A percentile compares a stretch with the other conserved stretches of the same genome.
Evolutionary conservation across 2,329 filamentous ascomycete species (phyloP).

Genomic region (Daldinia eschscholtzii): DNA sequence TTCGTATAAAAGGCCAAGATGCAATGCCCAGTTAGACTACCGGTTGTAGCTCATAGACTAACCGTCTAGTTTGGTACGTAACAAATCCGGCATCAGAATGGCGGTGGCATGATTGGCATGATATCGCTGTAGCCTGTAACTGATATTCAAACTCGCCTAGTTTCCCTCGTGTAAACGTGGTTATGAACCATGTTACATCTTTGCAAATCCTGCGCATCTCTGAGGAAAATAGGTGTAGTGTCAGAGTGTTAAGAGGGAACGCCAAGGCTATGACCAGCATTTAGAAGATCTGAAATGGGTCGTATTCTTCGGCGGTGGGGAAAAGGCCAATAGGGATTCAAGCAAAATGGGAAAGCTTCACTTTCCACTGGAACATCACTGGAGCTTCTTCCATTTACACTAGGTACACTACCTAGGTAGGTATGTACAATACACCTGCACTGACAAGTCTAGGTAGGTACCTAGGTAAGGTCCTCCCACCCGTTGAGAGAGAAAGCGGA

Average conservation of each 20-base stretch:
- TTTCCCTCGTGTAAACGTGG: too few relatives aligned
- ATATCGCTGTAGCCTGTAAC: too few relatives aligned
- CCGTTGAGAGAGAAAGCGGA: slow-evolving; percentile 34
- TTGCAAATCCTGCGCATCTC: slow-evolving; percentile 2
- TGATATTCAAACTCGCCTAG: background rate
- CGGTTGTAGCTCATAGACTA: background rate
- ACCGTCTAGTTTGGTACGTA: slow-evolving; percentile 7
- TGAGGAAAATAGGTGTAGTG: background rate
- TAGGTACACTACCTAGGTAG: too few relatives aligned
- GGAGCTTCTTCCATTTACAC: background rate
- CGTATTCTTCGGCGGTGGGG: slow-evolving; percentile 14
- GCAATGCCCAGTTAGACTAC: slow-evolving; percentile 2
- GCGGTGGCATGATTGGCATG: slow-evolving; percentile 4
- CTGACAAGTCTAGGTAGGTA: slow-evolving; percentile 2
- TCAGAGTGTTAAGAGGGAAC: slow-evolving; percentile 1
- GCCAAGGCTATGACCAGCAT: slow-evolving; percentile 33
- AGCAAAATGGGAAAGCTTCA: background rate
- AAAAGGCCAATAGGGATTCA: slow-evolving; percentile 29
- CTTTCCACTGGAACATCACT: background rate
- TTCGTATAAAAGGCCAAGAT: slow-evolving; percentile 34
- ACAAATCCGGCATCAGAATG: slow-evolving; percentile 34
- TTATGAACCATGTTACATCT: too few relatives aligned
- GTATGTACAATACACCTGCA: background rate
- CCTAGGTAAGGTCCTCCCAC: slow-evolving; percentile 17
- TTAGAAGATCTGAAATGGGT: slow-evolving; percentile 26